Evolutionary conservation across 805 yeast genomes (phyloP), one percentile per base, ranked within the genome.

Genomic region (Candida sonorensis): DNA sequence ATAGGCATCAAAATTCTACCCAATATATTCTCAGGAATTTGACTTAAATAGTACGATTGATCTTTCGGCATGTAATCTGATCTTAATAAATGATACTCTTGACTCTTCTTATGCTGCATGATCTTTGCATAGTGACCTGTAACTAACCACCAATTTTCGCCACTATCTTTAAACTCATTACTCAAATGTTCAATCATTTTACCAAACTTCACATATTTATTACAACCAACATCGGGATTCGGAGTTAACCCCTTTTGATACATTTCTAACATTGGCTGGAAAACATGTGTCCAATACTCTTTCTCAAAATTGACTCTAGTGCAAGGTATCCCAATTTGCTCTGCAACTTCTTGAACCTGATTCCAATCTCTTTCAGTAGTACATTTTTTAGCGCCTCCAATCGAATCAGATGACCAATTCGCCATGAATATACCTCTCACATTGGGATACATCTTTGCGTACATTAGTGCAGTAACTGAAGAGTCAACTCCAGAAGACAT

Each of bases 401-500:
- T 30, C 11, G 55, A 42, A 34, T 53, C 63, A 34, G 49, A 39
- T 24, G 76, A 66, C 97, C 97, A 92, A 59, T 92, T 92, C 25
- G 86, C 82, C 97, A 92, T 92, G 57, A 83, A 90, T 2, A 92
- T 67, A 0, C 97, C 98, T 27, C 67, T 57, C 2, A 83, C 92
- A 28, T 81, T 74, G 12, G 62, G 61, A 44, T 68, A 73, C 21
- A 61, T 51, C n/a, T 64, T 57, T 6, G 84, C 63, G 44, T 67
- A 77, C 38, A 56, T 48, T 29, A 55, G 35, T 0, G 97, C 97
- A 3, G 82, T 73, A 1, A 88, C 86, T 1, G 96, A 81, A 0
- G 97, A 88, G 56, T 92, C 98, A 1, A 92, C 97, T 0, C 98
- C 98, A 0, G 95, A 83, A 1, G 96, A 85, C 95, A 92, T 84